A percentile compares a stretch with the other conserved stretches of the same genome.
Evolutionary conservation across 495 filamentous ascomycete genomes (phyloP).

Genomic region (Podospora tetraspora): DNA sequence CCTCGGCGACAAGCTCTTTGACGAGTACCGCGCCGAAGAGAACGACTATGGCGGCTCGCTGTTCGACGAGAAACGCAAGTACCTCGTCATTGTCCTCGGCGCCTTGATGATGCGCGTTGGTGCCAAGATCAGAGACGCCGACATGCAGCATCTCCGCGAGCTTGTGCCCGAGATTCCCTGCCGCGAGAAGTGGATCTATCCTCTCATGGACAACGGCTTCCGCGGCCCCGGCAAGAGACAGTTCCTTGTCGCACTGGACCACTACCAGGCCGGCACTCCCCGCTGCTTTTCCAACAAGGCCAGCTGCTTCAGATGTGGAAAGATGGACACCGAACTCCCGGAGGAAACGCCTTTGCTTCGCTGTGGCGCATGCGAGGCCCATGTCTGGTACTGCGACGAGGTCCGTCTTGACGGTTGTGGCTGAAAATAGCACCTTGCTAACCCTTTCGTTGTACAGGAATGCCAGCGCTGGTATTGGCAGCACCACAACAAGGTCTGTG

Average conservation of each 20-base stretch:
- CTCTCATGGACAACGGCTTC: neutral
- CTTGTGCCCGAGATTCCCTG: neutral
- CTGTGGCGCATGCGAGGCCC: neutral
- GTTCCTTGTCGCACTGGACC: neutral
- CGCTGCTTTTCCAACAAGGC: neutral
- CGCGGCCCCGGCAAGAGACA: neutral
- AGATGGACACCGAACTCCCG: neutral
- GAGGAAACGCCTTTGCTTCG: neutral
- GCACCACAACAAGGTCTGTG: neutral
- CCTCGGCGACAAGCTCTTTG: neutral
- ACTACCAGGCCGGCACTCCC: neutral
- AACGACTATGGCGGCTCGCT: too few species aligned
- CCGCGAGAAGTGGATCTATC: neutral
- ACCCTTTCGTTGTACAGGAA: neutral
- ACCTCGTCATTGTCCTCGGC: neutral
- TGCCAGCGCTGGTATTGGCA: neutral
- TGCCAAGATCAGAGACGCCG: neutral
- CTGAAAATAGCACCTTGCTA: neutral
- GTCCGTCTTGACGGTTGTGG: neutral
- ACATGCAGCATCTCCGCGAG: neutral
- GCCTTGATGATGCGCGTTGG: neutral
- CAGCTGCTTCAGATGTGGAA: neutral
- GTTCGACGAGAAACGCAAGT: neutral
- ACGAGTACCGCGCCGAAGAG: neutral
- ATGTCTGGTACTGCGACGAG: neutral